phyloP scores from a whole-genome alignment of 768 basidiomycete genomes.

The Leccinum variicolor region DNA sequence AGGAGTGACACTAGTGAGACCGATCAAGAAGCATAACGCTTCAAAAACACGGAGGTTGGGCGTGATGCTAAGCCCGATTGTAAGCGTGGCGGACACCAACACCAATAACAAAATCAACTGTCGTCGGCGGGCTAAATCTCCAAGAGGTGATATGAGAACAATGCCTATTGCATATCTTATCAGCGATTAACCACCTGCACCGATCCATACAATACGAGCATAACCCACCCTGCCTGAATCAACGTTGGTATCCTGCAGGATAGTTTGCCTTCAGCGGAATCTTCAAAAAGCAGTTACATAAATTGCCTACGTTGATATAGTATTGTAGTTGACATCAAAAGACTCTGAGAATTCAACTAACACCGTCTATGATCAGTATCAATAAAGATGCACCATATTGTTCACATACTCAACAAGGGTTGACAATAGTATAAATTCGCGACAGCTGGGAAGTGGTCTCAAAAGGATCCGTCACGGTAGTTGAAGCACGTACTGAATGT shows the following conservation, averaged over 20 bases:
- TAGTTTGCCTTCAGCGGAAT: neutral
- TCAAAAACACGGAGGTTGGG: constrained; percentile 58
- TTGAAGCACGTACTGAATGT: constrained; percentile 35
- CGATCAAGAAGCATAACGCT: constrained; percentile 65
- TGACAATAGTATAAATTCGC: constrained; percentile 85
- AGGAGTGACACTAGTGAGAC: constrained; percentile 66
- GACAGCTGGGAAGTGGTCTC: constrained; percentile 40
- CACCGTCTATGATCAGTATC: neutral
- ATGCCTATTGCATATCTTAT: constrained; percentile 69
- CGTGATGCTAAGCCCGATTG: constrained; percentile 71
- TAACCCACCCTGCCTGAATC: constrained; percentile 59
- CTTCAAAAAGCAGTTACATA: neutral
- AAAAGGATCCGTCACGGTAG: neutral
- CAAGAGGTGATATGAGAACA: constrained; percentile 74
- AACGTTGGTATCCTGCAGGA: constrained; percentile 57
- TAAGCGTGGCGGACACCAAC: constrained; percentile 50
- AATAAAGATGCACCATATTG: neutral
- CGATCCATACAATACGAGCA: neutral
- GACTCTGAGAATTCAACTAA: constrained; percentile 36
- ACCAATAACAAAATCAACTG: constrained; percentile 63
- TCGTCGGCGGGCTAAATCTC: constrained; percentile 77
- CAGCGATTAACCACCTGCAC: neutral
- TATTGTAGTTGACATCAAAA: constrained; percentile 36
- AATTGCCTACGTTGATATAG: constrained; percentile 31
- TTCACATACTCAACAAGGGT: constrained; percentile 63